These are phyloP conservation scores for Candida sp. DNA, from an alignment of 1,139 yeast species.

Conservation along the genomic window DNA sequence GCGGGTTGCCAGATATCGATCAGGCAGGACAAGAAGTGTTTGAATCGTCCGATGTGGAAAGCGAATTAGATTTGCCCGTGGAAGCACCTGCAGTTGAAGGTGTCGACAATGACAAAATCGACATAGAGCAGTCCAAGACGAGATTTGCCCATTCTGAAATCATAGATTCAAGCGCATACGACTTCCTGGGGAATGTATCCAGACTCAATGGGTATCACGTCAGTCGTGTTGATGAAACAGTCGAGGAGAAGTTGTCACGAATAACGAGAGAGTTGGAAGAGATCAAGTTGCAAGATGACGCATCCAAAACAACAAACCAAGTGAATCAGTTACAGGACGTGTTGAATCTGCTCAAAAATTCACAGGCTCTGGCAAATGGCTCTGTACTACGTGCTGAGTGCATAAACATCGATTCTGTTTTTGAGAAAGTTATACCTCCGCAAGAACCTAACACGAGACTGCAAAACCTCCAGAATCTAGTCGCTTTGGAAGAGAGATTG, in stretches of 20 bases:
- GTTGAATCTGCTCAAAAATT: conserved; percentile 4
- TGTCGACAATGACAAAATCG: conserved; percentile 20
- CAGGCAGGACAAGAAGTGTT: conserved; percentile 39
- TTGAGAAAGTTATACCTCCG: neutral
- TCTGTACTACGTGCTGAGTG: neutral
- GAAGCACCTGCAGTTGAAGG: conserved; percentile 5
- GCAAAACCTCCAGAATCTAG: conserved; percentile 4
- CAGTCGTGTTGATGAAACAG: conserved; percentile 34
- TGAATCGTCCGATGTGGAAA: conserved; percentile 56
- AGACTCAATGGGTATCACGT: conserved; percentile 32
- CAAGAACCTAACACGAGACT: neutral
- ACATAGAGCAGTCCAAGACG: conserved; percentile 24
- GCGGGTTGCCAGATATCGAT: conserved; percentile 33
- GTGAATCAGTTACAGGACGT: conserved; percentile 11
- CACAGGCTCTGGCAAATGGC: neutral
- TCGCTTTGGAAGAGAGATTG: conserved; percentile 26
- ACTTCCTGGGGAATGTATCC: conserved; percentile 42
- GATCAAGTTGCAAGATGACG: conserved; percentile 17
- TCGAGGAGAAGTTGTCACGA: conserved; percentile 47
- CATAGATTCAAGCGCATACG: conserved; percentile 21
- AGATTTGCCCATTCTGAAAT: conserved; percentile 22
- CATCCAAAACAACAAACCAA: conserved; percentile 1
- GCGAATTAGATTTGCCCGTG: conserved; percentile 15
- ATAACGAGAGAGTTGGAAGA: conserved; percentile 50
- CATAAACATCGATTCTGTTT: conserved; percentile 1